Evolutionary conservation across 2,329 filamentous ascomycete species (phyloP).

Genomic region (Calycina marina): DNA sequence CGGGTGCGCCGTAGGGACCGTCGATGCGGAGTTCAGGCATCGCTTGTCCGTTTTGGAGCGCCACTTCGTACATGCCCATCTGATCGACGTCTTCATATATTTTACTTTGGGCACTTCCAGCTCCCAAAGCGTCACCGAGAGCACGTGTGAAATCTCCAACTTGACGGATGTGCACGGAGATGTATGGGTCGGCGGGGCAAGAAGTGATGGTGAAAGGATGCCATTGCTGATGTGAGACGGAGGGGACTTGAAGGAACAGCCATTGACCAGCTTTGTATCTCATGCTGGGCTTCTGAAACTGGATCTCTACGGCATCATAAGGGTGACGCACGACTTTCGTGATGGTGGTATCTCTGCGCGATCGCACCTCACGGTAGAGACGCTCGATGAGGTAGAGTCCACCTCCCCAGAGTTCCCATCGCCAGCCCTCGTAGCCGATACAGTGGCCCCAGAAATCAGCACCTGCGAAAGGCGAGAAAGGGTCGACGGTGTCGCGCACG

Average conservation of each 20-base stretch:
- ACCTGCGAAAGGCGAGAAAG: constrained; percentile 74
- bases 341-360: constrained; percentile 73
- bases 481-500: constrained; percentile 63
- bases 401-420: constrained; percentile 85
- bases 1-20: constrained; percentile 89
- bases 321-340: constrained; percentile 90
- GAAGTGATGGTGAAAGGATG: constrained; percentile 99
- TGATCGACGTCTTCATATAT: constrained; percentile 84
- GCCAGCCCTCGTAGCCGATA: constrained; percentile 89
- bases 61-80: constrained; percentile 95
- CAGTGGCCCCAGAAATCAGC: constrained; percentile 79
- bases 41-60: constrained; percentile 78
- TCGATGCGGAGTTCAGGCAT: constrained; percentile 88
- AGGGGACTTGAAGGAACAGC: constrained; percentile 89
- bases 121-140: constrained; percentile 93
- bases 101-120: constrained; percentile 73
- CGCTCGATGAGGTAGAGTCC: constrained; percentile 78
- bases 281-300: constrained; percentile 93
- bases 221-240: constrained; percentile 83
- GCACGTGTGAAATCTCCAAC: constrained; percentile 90
- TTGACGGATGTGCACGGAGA: constrained; percentile 88
- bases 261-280: constrained; percentile 97
- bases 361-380: constrained; percentile 79
- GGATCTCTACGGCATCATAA: constrained; percentile 93
- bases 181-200: constrained; percentile 87